A percentile compares a stretch with the other conserved stretches of the same genome.
phyloP scores from a whole-genome alignment of 805 yeast genomes.

The Candida schatavii region DNA sequence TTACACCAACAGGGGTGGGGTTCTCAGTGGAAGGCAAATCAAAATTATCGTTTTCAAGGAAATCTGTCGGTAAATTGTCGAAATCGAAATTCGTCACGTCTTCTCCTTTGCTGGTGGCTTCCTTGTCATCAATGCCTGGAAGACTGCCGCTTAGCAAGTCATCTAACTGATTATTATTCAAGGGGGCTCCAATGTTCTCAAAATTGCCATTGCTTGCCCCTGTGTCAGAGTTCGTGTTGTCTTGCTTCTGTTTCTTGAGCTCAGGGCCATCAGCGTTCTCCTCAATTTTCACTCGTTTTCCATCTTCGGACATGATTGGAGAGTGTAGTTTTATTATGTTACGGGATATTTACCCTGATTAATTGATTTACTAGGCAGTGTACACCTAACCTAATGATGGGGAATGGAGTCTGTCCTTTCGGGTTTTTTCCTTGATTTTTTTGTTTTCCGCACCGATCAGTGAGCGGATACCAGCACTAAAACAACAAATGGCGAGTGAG shows the following conservation, averaged over 20 bases:
- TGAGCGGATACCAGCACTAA: too few species aligned
- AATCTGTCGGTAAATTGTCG: constrained; percentile 17
- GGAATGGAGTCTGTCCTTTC: too few species aligned
- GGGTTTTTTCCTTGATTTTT: too few species aligned
- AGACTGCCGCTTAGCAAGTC: constrained; percentile 21
- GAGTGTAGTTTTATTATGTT: background rate
- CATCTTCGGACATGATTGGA: background rate
- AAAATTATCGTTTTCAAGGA: constrained; percentile 11
- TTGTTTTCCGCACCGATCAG: too few species aligned
- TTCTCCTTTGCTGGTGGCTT: background rate
- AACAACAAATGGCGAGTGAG: too few species aligned
- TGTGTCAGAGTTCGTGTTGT: background rate
- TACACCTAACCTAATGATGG: too few species aligned
- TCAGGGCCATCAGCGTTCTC: background rate
- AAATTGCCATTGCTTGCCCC: background rate
- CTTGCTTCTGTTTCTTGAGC: background rate
- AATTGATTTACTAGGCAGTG: too few species aligned
- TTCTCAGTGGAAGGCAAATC: background rate
- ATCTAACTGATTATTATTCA: constrained; percentile 18
- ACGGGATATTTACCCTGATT: too few species aligned
- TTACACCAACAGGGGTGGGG: background rate
- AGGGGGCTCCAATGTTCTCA: background rate
- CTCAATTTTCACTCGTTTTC: background rate
- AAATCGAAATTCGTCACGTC: constrained; percentile 17
- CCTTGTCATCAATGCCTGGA: constrained; percentile 14